Evolutionary conservation across 2,329 filamentous ascomycete genomes (phyloP).

Genomic region (Colletotrichum spaethianum): DNA sequence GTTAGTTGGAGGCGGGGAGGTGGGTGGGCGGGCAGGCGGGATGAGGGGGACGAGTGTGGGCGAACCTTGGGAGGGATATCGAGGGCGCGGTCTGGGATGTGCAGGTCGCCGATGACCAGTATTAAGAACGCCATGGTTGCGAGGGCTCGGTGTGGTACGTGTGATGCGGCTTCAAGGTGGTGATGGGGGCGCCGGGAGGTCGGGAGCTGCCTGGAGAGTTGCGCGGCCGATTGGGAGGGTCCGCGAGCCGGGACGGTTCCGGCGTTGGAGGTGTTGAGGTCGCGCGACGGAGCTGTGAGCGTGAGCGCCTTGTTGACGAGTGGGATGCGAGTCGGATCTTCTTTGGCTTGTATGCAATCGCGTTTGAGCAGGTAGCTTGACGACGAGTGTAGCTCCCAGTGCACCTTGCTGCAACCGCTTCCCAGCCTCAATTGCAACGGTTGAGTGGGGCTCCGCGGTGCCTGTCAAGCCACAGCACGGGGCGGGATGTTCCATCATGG

Average conservation of each 20-base stretch:
- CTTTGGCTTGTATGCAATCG: background rate
- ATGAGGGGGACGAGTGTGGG: conserved; percentile 2
- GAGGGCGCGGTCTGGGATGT: conserved; percentile 92
- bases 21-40: conserved; percentile 18
- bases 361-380: conserved; percentile 17
- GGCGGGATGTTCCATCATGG: background rate
- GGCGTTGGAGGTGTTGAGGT: background rate
- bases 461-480: conserved; percentile 18
- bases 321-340: background rate
- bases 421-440: conserved; percentile 30
- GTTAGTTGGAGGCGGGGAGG: conserved; percentile 25
- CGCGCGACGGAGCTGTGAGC: background rate
- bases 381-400: conserved; percentile 6
- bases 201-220: conserved; percentile 9
- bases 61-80: conserved; percentile 91
- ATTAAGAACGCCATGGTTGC: conserved; percentile 87
- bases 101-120: conserved; percentile 91
- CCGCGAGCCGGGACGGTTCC: conserved; percentile 6
- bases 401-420: conserved; percentile 6
- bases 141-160: background rate
- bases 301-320: background rate
- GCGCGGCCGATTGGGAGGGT: conserved; percentile 25
- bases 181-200: conserved; percentile 16
- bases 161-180: background rate
- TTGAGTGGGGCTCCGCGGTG: conserved; percentile 2